phyloP scores from a whole-genome alignment of 805 yeast species.

The Candida peoriensis region DNA sequence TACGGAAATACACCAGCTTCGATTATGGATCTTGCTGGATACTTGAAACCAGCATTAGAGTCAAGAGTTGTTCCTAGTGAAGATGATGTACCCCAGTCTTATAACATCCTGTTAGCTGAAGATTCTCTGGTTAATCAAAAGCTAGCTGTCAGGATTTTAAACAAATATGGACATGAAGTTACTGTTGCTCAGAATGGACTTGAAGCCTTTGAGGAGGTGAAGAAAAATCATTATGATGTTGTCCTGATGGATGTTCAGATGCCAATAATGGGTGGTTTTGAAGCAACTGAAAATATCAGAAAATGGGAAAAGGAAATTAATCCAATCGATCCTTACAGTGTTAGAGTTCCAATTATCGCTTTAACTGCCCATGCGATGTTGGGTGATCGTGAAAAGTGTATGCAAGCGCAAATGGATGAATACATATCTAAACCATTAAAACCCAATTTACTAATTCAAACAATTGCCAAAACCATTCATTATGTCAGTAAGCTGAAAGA shows the following conservation, averaged over 20 bases:
- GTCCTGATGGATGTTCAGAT: conserved; percentile 93
- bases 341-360: conserved; percentile 84
- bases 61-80: conserved; percentile 75
- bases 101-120: conserved; percentile 74
- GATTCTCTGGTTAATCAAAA: conserved; percentile 86
- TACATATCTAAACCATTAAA: conserved; percentile 81
- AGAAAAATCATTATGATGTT: conserved; percentile 65
- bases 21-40: conserved; percentile 73
- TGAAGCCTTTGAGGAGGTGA: conserved; percentile 74
- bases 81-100: conserved; percentile 70
- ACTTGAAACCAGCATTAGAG: conserved; percentile 79
- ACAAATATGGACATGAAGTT: conserved; percentile 80
- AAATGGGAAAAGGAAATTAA: conserved; percentile 82
- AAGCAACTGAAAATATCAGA: conserved; percentile 79
- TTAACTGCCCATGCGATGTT: conserved; percentile 92
- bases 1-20: conserved; percentile 88
- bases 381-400: conserved; percentile 82
- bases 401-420: conserved; percentile 89
- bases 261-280: conserved; percentile 96
- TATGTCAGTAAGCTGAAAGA: conserved; percentile 59
- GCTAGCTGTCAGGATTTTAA: conserved; percentile 77
- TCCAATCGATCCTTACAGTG: conserved; percentile 65
- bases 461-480: conserved; percentile 78
- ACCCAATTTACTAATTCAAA: conserved; percentile 72
- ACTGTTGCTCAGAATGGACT: conserved; percentile 84